Percentiles rank a stretch among this genome's conserved stretches.
Evolutionary conservation across 106 monocot species (phyloP).

Genomic region (Dendrobium huoshanense): DNA sequence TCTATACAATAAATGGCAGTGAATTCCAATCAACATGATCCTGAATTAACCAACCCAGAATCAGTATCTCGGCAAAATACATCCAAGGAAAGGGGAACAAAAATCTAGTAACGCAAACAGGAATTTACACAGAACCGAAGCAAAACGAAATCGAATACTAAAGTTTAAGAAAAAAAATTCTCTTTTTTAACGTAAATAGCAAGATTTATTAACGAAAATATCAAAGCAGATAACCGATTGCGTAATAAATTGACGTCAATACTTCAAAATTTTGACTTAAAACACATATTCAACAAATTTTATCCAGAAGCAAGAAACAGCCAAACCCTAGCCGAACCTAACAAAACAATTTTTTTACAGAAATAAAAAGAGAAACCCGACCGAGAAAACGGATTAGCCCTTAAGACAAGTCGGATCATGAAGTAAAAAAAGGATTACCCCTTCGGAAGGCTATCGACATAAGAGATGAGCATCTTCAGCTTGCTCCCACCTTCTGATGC

Average conservation of each 20-base stretch:
- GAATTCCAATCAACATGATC: too few relatives aligned
- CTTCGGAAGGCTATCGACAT: conserved; percentile 85
- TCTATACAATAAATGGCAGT: too few relatives aligned
- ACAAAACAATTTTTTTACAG: background rate
- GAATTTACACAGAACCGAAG: background rate
- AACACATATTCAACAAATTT: background rate
- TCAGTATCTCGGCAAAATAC: background rate
- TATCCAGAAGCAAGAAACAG: background rate
- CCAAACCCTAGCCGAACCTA: background rate
- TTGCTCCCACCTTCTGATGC: conserved; percentile 75
- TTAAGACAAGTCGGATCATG: background rate
- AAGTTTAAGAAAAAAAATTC: too few relatives aligned
- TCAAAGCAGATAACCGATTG: background rate
- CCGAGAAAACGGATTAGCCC: background rate
- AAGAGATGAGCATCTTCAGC: conserved; percentile 98
- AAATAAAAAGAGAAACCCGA: background rate
- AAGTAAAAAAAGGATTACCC: conserved; percentile 34
- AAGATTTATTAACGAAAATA: background rate
- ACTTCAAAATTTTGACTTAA: too few relatives aligned
- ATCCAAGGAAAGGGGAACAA: background rate
- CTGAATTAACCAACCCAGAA: too few relatives aligned
- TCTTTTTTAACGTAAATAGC: background rate
- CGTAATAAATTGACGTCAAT: background rate
- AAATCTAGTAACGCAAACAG: background rate
- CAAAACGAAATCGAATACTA: background rate